Conservation (phyloP, 345 rosid species). For the Ailanthus altissimus region DNA sequence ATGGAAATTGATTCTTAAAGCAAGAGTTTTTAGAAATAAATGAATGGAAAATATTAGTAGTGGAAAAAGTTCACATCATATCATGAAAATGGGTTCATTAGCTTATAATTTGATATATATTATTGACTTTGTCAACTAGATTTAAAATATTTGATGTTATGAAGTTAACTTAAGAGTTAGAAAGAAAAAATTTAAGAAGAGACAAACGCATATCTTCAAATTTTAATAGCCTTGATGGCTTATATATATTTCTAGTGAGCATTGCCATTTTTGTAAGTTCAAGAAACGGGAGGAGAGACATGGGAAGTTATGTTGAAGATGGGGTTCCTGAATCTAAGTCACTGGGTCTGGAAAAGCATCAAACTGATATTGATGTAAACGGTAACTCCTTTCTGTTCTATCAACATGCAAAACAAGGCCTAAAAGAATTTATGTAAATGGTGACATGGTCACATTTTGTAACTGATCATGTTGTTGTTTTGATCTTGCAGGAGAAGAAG, state of each 20-base stretch:
- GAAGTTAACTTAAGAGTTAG: not conserved
- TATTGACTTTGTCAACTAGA: not conserved
- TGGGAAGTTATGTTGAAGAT: conserved; percentile 13
- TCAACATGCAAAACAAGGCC: not conserved
- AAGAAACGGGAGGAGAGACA: not conserved
- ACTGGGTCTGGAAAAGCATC: not conserved
- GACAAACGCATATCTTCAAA: not conserved
- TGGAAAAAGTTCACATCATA: not conserved
- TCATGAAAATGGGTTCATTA: not conserved
- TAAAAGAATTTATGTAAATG: not conserved
- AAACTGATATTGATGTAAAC: not conserved
- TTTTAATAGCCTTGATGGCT: not conserved
- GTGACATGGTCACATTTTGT: not conserved
- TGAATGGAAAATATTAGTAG: not conserved
- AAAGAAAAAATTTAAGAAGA: not conserved
- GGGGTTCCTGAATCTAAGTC: not conserved
- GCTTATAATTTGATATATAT: not conserved
- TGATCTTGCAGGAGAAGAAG: conserved; percentile 30
- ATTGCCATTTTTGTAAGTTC: not conserved
- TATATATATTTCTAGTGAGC: not conserved
- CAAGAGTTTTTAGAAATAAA: not conserved
- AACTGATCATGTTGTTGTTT: conserved; percentile 14
- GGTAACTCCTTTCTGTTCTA: not conserved
- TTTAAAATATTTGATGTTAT: not conserved
- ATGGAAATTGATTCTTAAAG: not conserved